These are phyloP conservation scores for Pichia sp. DNA, from an alignment of 1,139 yeast species.

Conservation along the genomic window DNA sequence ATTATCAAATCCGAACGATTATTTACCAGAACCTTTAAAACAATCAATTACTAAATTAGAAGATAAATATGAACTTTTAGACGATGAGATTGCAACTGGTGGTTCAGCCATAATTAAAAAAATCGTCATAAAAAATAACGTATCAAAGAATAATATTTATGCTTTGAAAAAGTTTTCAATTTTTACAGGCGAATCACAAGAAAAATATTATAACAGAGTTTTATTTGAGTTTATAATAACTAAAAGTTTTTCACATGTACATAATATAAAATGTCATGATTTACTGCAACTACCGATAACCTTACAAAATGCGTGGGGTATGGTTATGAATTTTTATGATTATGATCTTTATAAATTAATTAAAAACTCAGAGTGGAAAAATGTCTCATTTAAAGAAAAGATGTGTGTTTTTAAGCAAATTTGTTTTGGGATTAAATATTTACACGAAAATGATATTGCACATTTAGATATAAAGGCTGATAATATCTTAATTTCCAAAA, in stretches of 20 bases:
- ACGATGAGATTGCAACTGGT: conserved; percentile 56
- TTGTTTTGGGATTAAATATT: conserved; percentile 43
- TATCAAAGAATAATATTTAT: conserved; percentile 29
- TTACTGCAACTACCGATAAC: conserved; percentile 54
- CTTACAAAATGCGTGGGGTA: conserved; percentile 70
- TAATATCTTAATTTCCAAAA: conserved; percentile 47
- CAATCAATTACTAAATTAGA: conserved; percentile 16
- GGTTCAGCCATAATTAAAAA: conserved; percentile 57
- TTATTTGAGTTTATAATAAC: conserved; percentile 58
- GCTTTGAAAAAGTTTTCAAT: conserved; percentile 66
- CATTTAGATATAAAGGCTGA: conserved; percentile 68
- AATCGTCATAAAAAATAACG: conserved; percentile 8
- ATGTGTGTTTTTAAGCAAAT: conserved; percentile 59
- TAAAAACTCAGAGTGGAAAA: conserved; percentile 40
- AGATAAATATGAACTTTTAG: conserved; percentile 29
- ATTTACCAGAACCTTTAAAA: conserved; percentile 43
- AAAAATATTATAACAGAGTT: conserved; percentile 54
- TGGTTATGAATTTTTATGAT: conserved; percentile 57
- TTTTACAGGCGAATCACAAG: conserved; percentile 53
- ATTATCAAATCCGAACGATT: conserved; percentile 57
- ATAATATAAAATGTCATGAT: conserved; percentile 51
- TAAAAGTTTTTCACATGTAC: conserved; percentile 44
- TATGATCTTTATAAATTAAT: conserved; percentile 48
- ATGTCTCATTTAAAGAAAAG: conserved; percentile 39
- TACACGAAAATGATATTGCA: conserved; percentile 53